Percentiles rank a stretch among this genome's conserved stretches.
phyloP scores from a whole-genome alignment of 2,329 filamentous ascomycete genomes.

The Clonostachys rosea region DNA sequence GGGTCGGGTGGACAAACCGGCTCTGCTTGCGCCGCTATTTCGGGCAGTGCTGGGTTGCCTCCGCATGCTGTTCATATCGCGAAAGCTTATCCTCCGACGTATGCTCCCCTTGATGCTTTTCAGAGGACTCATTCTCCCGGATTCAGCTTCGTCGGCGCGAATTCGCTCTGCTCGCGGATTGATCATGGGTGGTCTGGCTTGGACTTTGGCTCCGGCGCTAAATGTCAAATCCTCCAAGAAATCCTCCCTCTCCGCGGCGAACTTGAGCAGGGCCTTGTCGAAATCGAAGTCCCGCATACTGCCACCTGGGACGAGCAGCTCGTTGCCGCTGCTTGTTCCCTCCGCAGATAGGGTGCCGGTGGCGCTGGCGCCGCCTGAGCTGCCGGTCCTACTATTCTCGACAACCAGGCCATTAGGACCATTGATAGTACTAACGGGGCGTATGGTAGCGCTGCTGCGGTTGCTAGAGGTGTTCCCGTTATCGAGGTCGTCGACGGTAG shows the following conservation, averaged over 20 bases:
- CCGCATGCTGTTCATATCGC: conserved; percentile 93
- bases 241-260: conserved; percentile 88
- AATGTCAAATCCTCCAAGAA: conserved; percentile 92
- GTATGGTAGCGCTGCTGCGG: conserved; percentile 62
- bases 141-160: conserved; percentile 62
- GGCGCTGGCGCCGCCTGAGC: conserved; percentile 7
- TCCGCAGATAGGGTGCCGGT: conserved; percentile 1
- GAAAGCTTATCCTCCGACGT: conserved; percentile 84
- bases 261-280: conserved; percentile 87
- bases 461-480: conserved; percentile 53
- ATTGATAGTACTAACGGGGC: conserved; percentile 25
- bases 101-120: conserved; percentile 76
- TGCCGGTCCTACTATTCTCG: conserved; percentile 3
- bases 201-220: conserved; percentile 74
- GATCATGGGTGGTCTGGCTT: conserved; percentile 66
- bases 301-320: conserved; percentile 12
- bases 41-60: conserved; percentile 74
- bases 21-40: conserved; percentile 50
- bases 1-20: conserved; percentile 29
- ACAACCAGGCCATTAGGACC: conserved; percentile 10
- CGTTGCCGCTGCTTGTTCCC: neutral
- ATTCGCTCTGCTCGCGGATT: conserved; percentile 80
- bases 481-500: conserved; percentile 53
- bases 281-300: conserved; percentile 74
- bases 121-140: conserved; percentile 49